Evolutionary conservation across 1,139 yeast genomes (phyloP), one percentile per base, ranked within the genome.

Genomic region (Taphrina populina): DNA sequence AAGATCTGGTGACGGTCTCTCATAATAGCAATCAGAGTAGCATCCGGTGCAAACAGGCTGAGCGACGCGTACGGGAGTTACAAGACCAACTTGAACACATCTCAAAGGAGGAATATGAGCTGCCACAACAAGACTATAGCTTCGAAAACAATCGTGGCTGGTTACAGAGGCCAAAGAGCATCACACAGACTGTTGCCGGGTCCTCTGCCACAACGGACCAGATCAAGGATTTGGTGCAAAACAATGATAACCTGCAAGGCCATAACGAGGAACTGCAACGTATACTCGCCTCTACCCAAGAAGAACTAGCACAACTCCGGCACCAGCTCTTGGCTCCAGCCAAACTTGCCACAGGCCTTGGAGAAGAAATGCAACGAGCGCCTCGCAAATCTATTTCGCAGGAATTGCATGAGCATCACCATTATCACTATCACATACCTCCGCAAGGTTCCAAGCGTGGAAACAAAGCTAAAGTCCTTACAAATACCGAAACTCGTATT

Each of bases 391-490:
- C 54, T 7, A 35, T 49, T 7, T 49, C 54, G 2, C 54, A 49
- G 39, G 54, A 49, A 32, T 15, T 49, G 15, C 54, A 49, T 21
- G 40, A 49, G n/a, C 54, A 49, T 21, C 43, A 49, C 15, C 43
- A 49, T 33, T 41, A 49, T 17, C 54, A 49, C 32, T 49, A 49
- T 30, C 54, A 49, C 19, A 39, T 49, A 11, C 32, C 33, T 4
- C 37, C 26, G 41, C 23, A 32, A n/a, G 6, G 13, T 23, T 4
- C 8, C 8, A 45, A 45, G 32, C 32, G 41, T 4, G 13, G 6
- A 7, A 13, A 23, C 10, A 8, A 5, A 3, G 13, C 5, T 17
- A 37, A 23, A 13, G 13, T 8, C 5, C 43, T 4, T 23, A n/a
- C 30, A 13, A 21, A 13, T 21, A 27, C 30, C 8, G 10, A 27